These are phyloP conservation scores for Oldenlandia corymbosa DNA, from an alignment of 257 asterid genomes.

Conservation along the genomic window DNA sequence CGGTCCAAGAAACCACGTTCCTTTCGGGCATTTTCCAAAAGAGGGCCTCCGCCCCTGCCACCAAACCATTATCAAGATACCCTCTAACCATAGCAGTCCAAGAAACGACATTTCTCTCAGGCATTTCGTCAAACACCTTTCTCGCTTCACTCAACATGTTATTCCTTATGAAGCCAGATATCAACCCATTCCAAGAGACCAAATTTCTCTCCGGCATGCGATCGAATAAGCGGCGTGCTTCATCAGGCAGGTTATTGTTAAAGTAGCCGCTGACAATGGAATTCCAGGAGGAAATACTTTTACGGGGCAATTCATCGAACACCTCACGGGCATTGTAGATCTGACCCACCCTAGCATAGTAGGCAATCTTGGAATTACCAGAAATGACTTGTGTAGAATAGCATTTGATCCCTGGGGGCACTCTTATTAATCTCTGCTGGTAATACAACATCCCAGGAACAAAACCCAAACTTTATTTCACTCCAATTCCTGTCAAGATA, in stretches of 20 bases:
- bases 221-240: slow-evolving; percentile 48
- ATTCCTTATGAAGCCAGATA: slow-evolving; percentile 63
- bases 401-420: background rate
- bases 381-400: slow-evolving; percentile 23
- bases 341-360: slow-evolving; percentile 48
- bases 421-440: slow-evolving; percentile 24
- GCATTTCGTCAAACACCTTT: slow-evolving; percentile 54
- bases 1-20: slow-evolving; percentile 73
- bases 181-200: slow-evolving; percentile 75
- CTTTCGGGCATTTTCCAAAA: slow-evolving; percentile 69
- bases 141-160: slow-evolving; percentile 60
- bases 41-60: slow-evolving; percentile 48
- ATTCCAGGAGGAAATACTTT: slow-evolving; percentile 56
- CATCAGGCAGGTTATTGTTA: slow-evolving; percentile 39
- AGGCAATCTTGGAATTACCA: slow-evolving; percentile 45
- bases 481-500: no score
- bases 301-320: slow-evolving; percentile 48
- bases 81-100: slow-evolving; percentile 76
- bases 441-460: no score
- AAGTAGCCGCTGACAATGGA: slow-evolving; percentile 58
- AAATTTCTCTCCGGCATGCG: slow-evolving; percentile 58
- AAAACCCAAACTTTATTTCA: no score
- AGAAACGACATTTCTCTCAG: slow-evolving; percentile 54
- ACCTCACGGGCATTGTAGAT: slow-evolving; percentile 46
- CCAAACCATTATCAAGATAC: slow-evolving; percentile 51